These are phyloP conservation scores for Melampsora larici-populina DNA, from an alignment of 1,284 basidiomycete species.

Conservation along the genomic window DNA sequence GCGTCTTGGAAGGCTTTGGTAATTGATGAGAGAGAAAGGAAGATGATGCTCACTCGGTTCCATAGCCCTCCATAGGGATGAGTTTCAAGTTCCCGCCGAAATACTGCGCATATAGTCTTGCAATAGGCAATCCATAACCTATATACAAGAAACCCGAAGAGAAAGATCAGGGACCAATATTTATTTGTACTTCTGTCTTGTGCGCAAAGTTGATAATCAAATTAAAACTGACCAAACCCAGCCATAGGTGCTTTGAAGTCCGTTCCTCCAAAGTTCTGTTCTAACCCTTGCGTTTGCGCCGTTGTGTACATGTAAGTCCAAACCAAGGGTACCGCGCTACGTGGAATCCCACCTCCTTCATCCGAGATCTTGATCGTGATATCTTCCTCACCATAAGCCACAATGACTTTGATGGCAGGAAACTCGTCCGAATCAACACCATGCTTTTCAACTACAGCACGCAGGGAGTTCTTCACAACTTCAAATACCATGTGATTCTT, in stretches of 20 bases:
- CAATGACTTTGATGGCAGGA: conserved; percentile 94
- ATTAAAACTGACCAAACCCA: conserved; percentile 67
- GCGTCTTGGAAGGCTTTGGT: too few relatives aligned
- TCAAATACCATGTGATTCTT: conserved; percentile 90
- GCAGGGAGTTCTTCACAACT: conserved; percentile 95
- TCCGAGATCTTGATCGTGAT: conserved; percentile 98
- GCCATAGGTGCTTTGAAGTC: conserved; percentile 99
- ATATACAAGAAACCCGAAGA: conserved; percentile 8
- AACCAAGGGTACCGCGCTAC: conserved; percentile 87
- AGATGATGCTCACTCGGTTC: conserved; percentile 60
- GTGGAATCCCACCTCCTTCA: conserved; percentile 92
- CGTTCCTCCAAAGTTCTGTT: conserved; percentile 78
- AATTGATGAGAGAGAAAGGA: not conserved
- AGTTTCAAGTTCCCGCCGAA: conserved; percentile 94
- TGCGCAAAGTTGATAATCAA: conserved; percentile 6
- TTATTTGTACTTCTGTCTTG: conserved; percentile 1
- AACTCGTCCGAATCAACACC: conserved; percentile 73
- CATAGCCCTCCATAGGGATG: conserved; percentile 97
- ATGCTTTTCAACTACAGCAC: conserved; percentile 91
- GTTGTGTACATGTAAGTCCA: conserved; percentile 99
- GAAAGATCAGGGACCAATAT: conserved; percentile 1
- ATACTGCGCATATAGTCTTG: conserved; percentile 79
- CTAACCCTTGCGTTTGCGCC: conserved; percentile 82
- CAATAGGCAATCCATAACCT: conserved; percentile 44
- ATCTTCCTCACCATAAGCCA: conserved; percentile 82